Conservation (phyloP, 2,329 filamentous ascomycete species). For the Paecilomyces niveus region DNA sequence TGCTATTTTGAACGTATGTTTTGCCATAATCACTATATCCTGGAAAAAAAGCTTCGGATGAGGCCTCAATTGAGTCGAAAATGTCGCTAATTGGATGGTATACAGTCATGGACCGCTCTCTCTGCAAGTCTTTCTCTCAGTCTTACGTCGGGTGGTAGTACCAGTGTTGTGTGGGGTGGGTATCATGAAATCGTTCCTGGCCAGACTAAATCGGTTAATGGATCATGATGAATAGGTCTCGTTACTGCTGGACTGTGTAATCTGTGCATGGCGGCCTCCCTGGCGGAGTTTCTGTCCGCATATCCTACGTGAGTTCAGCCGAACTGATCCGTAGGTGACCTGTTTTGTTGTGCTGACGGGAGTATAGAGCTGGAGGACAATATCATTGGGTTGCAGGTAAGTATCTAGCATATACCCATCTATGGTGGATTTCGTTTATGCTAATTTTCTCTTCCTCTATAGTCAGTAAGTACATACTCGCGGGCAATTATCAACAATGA, state of each 20-base stretch:
- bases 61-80: neutral
- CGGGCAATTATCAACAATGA: neutral
- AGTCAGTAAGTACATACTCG: conserved; percentile 24
- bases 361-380: conserved; percentile 48
- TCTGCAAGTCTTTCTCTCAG: conserved; percentile 53
- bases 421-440: neutral
- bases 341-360: neutral
- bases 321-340: neutral
- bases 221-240: conserved; percentile 26
- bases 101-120: conserved; percentile 52
- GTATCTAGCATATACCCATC: conserved; percentile 5
- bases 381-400: conserved; percentile 64
- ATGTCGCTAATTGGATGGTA: neutral
- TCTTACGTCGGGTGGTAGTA: conserved; percentile 64
- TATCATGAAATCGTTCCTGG: neutral
- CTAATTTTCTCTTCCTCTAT: neutral
- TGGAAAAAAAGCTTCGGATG: neutral
- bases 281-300: conserved; percentile 64
- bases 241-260: conserved; percentile 60
- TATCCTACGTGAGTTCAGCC: conserved; percentile 43
- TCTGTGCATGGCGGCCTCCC: conserved; percentile 58
- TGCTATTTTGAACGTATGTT: conserved; percentile 50
- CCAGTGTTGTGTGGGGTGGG: conserved; percentile 65
- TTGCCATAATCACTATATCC: neutral
- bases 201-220: neutral